Conservation (phyloP, 2,329 filamentous ascomycete species). For the Bisporella sp. region DNA sequence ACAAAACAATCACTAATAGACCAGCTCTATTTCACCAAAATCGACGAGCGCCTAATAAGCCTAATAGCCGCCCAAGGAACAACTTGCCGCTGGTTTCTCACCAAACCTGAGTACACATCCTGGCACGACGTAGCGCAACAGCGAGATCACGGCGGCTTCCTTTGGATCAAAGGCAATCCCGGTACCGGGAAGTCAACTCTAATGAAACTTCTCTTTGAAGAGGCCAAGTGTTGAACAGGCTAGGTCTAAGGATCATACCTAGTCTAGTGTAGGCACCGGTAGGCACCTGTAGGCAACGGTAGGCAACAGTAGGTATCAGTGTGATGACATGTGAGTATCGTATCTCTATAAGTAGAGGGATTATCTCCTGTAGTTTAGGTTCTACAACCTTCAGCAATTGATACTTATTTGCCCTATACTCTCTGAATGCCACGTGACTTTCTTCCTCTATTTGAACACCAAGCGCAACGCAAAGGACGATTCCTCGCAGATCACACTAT, state of each 20-base stretch:
- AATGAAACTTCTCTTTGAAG: slow-evolving; percentile 33
- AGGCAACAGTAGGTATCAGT: no score
- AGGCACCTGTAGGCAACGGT: no score
- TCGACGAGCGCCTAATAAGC: slow-evolving; percentile 29
- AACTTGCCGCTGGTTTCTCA: slow-evolving; percentile 36
- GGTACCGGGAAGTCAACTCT: slow-evolving; percentile 33
- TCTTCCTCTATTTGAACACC: no score
- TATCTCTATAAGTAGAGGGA: no score
- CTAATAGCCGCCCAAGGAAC: slow-evolving; percentile 31
- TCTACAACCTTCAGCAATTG: no score
- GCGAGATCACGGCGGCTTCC: slow-evolving; percentile 30
- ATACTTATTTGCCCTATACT: no score
- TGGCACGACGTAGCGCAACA: slow-evolving; percentile 31
- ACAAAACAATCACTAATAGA: slow-evolving; percentile 24
- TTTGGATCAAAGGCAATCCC: slow-evolving; percentile 36
- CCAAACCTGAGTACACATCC: slow-evolving; percentile 25
- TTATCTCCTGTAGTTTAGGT: no score
- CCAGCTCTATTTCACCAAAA: slow-evolving; percentile 32
- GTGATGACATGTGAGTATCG: no score
- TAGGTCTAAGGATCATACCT: no score
- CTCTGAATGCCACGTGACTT: no score
- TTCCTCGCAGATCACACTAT: slow-evolving; percentile 22
- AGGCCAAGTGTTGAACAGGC: no score
- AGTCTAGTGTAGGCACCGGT: no score
- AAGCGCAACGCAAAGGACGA: slow-evolving; percentile 10